These are phyloP conservation scores for Osmanthus fragrans DNA, from an alignment of 257 asterid species.

Conservation along the genomic window DNA sequence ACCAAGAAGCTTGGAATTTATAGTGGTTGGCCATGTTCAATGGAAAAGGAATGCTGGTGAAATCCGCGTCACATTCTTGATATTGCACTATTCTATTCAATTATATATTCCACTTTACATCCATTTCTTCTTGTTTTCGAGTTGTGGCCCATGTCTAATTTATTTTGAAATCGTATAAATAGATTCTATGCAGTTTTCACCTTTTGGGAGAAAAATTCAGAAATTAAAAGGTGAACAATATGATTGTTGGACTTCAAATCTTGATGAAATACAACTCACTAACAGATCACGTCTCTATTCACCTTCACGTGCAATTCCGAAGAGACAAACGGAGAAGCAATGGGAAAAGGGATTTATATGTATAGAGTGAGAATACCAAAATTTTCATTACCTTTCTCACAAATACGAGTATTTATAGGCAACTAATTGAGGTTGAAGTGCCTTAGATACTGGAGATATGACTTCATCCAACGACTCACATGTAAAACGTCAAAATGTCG, in stretches of 20 bases:
- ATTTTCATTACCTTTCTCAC: too few species aligned
- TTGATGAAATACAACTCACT: too few species aligned
- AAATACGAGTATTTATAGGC: too few species aligned
- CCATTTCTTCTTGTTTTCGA: conserved; percentile 26
- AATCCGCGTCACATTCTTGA: conserved; percentile 34
- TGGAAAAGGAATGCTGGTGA: conserved; percentile 32
- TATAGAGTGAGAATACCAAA: too few species aligned
- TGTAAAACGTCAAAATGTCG: too few species aligned
- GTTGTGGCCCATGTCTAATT: not conserved
- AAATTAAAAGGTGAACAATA: not conserved
- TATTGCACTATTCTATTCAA: conserved; percentile 3
- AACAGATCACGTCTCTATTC: too few species aligned
- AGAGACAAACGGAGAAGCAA: too few species aligned
- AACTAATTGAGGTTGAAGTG: too few species aligned
- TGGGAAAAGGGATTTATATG: too few species aligned
- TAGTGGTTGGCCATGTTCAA: conserved; percentile 31
- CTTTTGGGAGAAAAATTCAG: not conserved
- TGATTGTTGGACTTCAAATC: not conserved
- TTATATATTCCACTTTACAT: conserved; percentile 33
- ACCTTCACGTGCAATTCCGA: too few species aligned
- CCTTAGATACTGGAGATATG: too few species aligned
- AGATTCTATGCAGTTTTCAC: not conserved
- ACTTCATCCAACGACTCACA: too few species aligned
- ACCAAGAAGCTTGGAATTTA: conserved; percentile 64
- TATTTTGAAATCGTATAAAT: not conserved